A percentile compares a stretch with the other conserved stretches of the same genome.
phyloP scores from a whole-genome alignment of 768 basidiomycete species.

The Psilocybe azurescens region DNA sequence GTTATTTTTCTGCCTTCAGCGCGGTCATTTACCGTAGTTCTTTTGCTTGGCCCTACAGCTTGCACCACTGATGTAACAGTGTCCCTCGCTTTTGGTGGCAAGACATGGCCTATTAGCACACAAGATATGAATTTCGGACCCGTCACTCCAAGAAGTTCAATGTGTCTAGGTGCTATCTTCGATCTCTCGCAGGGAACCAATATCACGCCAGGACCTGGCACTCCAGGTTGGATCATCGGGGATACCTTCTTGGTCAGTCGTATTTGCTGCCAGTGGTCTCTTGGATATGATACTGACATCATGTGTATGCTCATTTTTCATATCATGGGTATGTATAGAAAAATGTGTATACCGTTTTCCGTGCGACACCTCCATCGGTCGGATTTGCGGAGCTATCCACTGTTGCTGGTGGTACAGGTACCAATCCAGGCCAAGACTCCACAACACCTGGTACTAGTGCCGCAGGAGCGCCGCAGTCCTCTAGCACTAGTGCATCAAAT shows the following conservation, averaged over 20 bases:
- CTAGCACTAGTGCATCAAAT: not conserved
- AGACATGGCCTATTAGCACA: constrained; percentile 72
- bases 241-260: constrained; percentile 70
- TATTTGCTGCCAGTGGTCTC: no score
- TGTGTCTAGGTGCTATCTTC: constrained; percentile 72
- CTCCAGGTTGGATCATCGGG: constrained; percentile 69
- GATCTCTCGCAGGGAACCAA: constrained; percentile 58
- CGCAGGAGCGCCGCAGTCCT: not conserved
- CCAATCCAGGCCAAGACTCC: not conserved
- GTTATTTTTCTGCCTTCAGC: no score
- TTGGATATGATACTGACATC: no score
- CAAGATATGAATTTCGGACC: constrained; percentile 81
- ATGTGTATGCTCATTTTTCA: no score
- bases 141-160: constrained; percentile 34
- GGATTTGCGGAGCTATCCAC: constrained; percentile 57
- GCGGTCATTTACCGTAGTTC: no score
- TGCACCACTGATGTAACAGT: constrained; percentile 63
- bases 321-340: constrained; percentile 37
- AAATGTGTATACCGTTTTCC: constrained; percentile 59
- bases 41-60: constrained; percentile 45
- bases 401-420: constrained; percentile 33
- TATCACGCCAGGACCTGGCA: constrained; percentile 35
- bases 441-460: not conserved
- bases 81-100: constrained; percentile 66
- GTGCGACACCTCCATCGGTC: constrained; percentile 49